phyloP scores from a whole-genome alignment of 139 green algal species.

The Limnomonas spitsbergensis region DNA sequence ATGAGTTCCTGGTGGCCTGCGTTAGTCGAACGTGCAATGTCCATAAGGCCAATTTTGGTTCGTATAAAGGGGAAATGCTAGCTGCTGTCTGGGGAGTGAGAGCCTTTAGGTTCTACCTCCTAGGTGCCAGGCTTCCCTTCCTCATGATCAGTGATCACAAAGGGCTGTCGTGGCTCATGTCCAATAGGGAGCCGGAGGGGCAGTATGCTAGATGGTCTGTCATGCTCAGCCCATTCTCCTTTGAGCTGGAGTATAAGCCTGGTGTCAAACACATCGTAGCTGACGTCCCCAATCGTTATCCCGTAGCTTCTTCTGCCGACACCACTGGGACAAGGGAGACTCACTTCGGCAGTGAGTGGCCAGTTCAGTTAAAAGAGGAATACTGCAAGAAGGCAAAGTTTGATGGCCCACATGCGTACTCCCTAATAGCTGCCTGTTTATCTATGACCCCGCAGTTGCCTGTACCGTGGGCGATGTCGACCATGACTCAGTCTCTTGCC shows the following conservation, averaged over 20 bases:
- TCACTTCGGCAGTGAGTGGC: too few relatives aligned
- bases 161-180: conserved; percentile 16
- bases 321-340: neutral
- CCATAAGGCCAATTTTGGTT: conserved; percentile 22
- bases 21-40: conserved; percentile 23
- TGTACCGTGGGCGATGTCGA: too few relatives aligned
- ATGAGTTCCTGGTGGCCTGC: conserved; percentile 35
- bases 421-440: too few relatives aligned
- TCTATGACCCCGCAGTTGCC: too few relatives aligned
- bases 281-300: neutral
- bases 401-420: too few relatives aligned
- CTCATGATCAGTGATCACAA: conserved; percentile 14
- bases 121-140: conserved; percentile 1
- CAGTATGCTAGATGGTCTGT: conserved; percentile 16
- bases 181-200: neutral
- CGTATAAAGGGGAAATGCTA: conserved; percentile 36
- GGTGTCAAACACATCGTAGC: conserved; percentile 7
- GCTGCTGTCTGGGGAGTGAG: conserved; percentile 28
- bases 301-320: neutral
- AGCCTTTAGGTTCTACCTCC: conserved; percentile 28
- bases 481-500: too few relatives aligned
- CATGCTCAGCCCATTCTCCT: conserved; percentile 1
- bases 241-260: neutral
- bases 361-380: too few relatives aligned
- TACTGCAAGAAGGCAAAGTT: too few relatives aligned